Evolutionary conservation across 768 basidiomycete species (phyloP).

Genomic region (Russula compacta): DNA sequence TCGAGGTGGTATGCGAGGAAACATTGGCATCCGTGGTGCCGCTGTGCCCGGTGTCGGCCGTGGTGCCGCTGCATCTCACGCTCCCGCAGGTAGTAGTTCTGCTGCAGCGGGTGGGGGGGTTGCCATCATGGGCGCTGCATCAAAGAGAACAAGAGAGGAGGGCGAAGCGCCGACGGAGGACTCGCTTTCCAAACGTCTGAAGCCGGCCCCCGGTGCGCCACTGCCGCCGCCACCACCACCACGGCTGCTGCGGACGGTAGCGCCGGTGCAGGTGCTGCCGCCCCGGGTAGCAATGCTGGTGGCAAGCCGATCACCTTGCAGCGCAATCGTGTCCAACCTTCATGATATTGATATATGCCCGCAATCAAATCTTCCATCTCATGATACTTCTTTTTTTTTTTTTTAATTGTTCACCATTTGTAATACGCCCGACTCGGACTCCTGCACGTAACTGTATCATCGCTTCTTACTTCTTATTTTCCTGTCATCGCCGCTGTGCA

Average conservation of each 20-base stretch:
- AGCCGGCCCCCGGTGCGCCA: conserved; percentile 2
- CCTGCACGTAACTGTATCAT: conserved; percentile 8
- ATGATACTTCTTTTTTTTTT: neutral
- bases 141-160: conserved; percentile 19
- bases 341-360: conserved; percentile 7
- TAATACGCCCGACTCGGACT: neutral
- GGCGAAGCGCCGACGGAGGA: conserved; percentile 9
- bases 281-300: neutral
- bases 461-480: neutral
- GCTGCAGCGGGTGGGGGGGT: neutral
- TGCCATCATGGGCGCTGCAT: conserved; percentile 18
- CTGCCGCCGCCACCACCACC: neutral
- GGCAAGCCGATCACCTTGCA: conserved; percentile 18
- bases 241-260: neutral
- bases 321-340: conserved; percentile 24
- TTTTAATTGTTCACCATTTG: conserved; percentile 1
- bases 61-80: conserved; percentile 1
- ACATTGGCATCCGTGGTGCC: conserved; percentile 16
- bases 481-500: conserved; percentile 27
- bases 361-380: neutral
- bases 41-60: conserved; percentile 9
- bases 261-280: neutral
- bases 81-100: neutral
- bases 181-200: conserved; percentile 17
- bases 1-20: conserved; percentile 7